A percentile compares a stretch with the other conserved stretches of the same genome.
These are phyloP conservation scores for Picea mariana DNA, from an alignment of 83 land plant genomes.

Conservation along the genomic window DNA sequence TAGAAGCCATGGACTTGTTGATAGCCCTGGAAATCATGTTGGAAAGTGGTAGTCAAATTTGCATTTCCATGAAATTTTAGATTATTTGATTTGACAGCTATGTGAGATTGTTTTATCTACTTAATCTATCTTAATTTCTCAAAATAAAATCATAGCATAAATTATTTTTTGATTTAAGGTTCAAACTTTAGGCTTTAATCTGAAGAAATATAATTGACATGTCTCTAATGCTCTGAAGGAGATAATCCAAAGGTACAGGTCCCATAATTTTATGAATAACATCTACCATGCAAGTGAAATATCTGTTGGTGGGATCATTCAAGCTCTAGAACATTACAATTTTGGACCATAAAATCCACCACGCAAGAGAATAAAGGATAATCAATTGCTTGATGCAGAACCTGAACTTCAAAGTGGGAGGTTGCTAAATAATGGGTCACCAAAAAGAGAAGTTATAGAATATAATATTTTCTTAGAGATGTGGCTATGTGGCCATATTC, in stretches of 20 bases:
- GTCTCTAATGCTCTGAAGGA: constrained; percentile 56
- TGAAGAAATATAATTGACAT: constrained; percentile 17
- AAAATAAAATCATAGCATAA: background rate
- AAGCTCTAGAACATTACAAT: constrained; percentile 34
- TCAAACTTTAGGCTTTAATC: background rate
- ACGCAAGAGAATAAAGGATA: constrained; percentile 26
- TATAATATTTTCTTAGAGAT: constrained; percentile 36
- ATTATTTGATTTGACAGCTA: constrained; percentile 6
- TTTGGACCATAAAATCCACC: constrained; percentile 42
- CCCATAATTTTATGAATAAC: constrained; percentile 16
- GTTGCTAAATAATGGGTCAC: constrained; percentile 20
- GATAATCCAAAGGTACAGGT: constrained; percentile 37
- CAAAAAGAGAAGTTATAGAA: constrained; percentile 49
- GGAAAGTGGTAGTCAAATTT: background rate
- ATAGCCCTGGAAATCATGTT: background rate
- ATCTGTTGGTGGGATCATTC: constrained; percentile 53
- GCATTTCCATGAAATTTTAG: background rate
- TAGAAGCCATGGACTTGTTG: background rate
- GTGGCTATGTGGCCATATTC: constrained; percentile 46
- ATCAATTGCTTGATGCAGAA: background rate
- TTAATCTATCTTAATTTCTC: background rate
- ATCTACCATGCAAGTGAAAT: constrained; percentile 30
- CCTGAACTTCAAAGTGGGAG: background rate
- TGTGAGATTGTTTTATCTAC: background rate
- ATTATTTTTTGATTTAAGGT: background rate